Evolutionary conservation across 2,329 filamentous ascomycete species (phyloP), one percentile per base, ranked within the genome.

Genomic region (Emmonsiellopsis sp.): DNA sequence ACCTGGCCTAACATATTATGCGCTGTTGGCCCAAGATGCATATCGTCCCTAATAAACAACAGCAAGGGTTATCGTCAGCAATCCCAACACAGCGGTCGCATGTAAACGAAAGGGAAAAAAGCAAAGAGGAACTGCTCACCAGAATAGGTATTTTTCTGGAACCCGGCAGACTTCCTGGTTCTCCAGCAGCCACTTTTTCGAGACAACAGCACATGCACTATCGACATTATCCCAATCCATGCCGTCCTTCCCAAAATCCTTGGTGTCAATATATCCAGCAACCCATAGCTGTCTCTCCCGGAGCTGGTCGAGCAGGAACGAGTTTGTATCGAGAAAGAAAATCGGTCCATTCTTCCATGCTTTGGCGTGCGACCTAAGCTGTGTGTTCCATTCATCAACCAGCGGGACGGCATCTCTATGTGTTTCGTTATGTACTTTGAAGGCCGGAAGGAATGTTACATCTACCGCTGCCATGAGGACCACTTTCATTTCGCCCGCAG

Each of bases 401-500:
- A 70, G 56, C 44, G 57, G 58, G n/a, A 72, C 60, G 5, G 63
- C 59, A 35, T 66, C 61, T 56, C 70, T 72, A 53, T 70, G 65
- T 43, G 62, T 58, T n/a, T 63, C 63, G 11, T 58, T 58, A 7
- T 58, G 54, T 9, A 55, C 57, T 8, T 56, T 57, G 51, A 67
- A 72, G 7, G 64, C 69, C 1, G 70, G 69, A 9, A 73, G 57
- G 58, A 72, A 72, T 7, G 70, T 70, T 55, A 70, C 65, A 62
- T 73, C 69, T 16, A 68, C 60, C 7, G 66, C 61, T 60, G 68
- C 59, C 10, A 65, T 70, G 54, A 73, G 58, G 52, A 73, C 67
- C 34, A 72, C 58, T 54, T 65, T 70, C 51, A 68, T 56, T 13
- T 70, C 59, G 13, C 61, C 60, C 5, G 57, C 55, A 41, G 60